Conservation (phyloP, 1,284 basidiomycete species). For the Erythrobasidium hasegawianum region DNA sequence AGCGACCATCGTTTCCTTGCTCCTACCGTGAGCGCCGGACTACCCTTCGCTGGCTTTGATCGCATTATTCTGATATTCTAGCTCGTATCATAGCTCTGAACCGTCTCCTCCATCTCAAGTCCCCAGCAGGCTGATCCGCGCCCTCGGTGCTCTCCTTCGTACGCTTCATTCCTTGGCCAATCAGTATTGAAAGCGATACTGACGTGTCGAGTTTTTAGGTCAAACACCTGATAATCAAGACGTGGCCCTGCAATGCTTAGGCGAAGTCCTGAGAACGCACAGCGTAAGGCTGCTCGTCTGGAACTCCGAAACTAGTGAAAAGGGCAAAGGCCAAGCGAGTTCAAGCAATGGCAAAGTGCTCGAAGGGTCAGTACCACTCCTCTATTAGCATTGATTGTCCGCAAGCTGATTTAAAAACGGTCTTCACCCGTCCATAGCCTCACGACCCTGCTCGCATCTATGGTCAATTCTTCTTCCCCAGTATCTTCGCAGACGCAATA, state of each 20-base stretch:
- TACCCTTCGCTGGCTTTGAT: neutral
- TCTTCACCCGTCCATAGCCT: slow-evolving; percentile 54
- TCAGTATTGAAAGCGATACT: no score
- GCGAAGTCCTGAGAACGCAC: slow-evolving; percentile 74
- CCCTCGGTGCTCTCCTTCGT: slow-evolving; percentile 39
- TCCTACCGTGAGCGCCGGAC: slow-evolving; percentile 61
- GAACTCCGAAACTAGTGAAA: slow-evolving; percentile 47
- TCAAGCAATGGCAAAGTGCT: slow-evolving; percentile 48
- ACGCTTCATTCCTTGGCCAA: neutral
- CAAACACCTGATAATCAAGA: slow-evolving; percentile 66
- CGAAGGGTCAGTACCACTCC: slow-evolving; percentile 55
- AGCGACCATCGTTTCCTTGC: slow-evolving; percentile 78
- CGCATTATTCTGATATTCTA: neutral
- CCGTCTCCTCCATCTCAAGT: slow-evolving; percentile 23
- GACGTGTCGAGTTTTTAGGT: slow-evolving; percentile 1
- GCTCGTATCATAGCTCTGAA: slow-evolving; percentile 12
- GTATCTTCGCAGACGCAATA: slow-evolving; percentile 86
- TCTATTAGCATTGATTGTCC: neutral
- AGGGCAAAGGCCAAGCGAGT: slow-evolving; percentile 34
- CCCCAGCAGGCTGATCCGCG: slow-evolving; percentile 12
- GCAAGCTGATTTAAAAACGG: neutral
- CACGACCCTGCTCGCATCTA: slow-evolving; percentile 61
- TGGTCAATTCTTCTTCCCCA: slow-evolving; percentile 37
- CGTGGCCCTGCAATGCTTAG: slow-evolving; percentile 82
- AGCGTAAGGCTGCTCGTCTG: slow-evolving; percentile 62